Evolutionary conservation across 148 eudicot genomes (phyloP), one percentile per base, ranked within the genome.

Genomic region (Vaccinium corymbosum): DNA sequence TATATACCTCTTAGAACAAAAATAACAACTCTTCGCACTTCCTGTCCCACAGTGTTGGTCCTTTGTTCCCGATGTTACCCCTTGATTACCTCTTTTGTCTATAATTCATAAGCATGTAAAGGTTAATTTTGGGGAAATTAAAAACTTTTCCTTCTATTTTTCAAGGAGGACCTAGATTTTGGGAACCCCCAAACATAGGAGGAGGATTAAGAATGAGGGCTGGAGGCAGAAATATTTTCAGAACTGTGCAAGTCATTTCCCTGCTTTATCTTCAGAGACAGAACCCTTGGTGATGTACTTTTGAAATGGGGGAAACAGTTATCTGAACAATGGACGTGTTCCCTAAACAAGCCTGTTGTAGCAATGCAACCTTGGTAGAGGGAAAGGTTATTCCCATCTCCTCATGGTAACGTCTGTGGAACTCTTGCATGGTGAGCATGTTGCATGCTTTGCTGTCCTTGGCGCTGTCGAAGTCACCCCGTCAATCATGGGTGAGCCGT

Each of bases 341-440:
- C 91, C 73, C 98, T 91, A 79, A 94, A 95, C 77, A 95, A 85
- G 61, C 98, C 98, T 20, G 98, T 95, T 72, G 91, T 92, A 20
- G 98, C 98, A 80, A 95, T 94, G 81, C 98, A 94, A 17, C 98
- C 98, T 1, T 98, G 98, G 86, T 95, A 95, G 50, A 95, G 93
- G 27, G 98, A 66, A 95, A 95, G 2, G 95, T 89, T 79, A 95
- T 88, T 68, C 97, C 94, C 1, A 92, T 91, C 76, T 95, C 98
- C 83, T 94, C 95, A 14, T 95, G 96, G 90, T 81, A 93, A 11
- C 95, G 95, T 48, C 91, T 86, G 82, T 95, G 98, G 87, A 95
- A 90, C 82, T 94, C 98, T 86, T 94, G 98, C 98, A 95, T 95
- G 2, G 95, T 95, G 38, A 95, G 98, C 98, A 95, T 95, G 90